Conservation (phyloP, 345 rosid genomes). For the Eucalyptus erythrocorys region DNA sequence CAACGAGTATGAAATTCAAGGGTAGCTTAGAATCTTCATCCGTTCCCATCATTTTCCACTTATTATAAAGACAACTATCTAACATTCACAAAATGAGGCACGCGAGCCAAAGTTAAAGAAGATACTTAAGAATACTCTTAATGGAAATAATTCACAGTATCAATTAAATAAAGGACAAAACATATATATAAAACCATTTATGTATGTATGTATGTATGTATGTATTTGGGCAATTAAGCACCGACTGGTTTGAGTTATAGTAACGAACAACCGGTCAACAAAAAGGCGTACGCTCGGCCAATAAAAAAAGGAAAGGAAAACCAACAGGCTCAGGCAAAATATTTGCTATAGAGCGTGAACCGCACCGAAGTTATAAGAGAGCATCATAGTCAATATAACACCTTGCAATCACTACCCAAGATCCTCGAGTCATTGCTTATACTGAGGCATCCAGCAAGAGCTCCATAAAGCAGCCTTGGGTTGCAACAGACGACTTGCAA, state of each 20-base stretch:
- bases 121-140: not conserved
- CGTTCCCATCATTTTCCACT: not conserved
- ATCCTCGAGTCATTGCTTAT: not conserved
- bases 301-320: not conserved
- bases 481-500: not conserved
- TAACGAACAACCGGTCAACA: not conserved
- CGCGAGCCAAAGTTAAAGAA: not conserved
- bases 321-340: not conserved
- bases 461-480: not conserved
- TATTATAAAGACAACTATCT: not conserved
- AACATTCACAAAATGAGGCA: not conserved
- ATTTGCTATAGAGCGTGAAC: not conserved
- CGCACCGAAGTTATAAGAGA: not conserved
- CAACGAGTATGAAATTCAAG: fast-evolving
- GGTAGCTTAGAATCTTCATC: not conserved
- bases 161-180: not conserved
- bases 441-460: not conserved
- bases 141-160: not conserved
- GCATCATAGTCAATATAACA: not conserved
- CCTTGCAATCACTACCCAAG: not conserved
- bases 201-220: not conserved
- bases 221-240: not conserved
- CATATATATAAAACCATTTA: not conserved
- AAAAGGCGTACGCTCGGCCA: not conserved
- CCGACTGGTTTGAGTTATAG: not conserved